Evolutionary conservation across 768 basidiomycete genomes (phyloP), one percentile per base, ranked within the genome.

Genomic region (Dioszegia aurantiaca): DNA sequence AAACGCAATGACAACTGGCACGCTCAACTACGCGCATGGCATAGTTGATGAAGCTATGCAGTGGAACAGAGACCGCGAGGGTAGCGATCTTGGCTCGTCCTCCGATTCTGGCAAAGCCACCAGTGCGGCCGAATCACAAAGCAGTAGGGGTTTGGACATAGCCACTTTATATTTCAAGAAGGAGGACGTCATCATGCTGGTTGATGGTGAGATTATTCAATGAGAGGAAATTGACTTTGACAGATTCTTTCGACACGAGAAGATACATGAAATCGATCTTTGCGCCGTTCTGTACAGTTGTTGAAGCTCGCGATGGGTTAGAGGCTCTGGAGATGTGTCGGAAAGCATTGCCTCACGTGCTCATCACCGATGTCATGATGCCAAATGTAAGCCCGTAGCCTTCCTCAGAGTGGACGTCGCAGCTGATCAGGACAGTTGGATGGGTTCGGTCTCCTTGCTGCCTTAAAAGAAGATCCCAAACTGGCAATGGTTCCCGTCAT

Each of bases 21-120:
- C 27, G 21, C 12, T 45, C 27, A 60, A 58, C 14, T 79, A 78
- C 48, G 78, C 75, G 3, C 59, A 72, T 49, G 77, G 73, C 1
- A 73, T 78, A 39, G 71, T 79, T n/a, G 77, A 78, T 24, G 79
- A 79, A 56, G 78, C 77, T 1, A 68, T 75, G 42, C 73, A 76
- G 31, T 79, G 78, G 77, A 73, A 63, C 23, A 31, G 60, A 27
- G 64, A 73, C 24, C 37, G 61, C n/a, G 56, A 69, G 49, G 52
- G 47, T 17, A 53, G 61, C 23, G 31, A 52, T 23, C 56, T 62
- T 26, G 62, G 61, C 30, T 62, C 64, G 28, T 59, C 59, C 11
- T 62, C 64, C 24, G 65, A 68, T n/a, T 63, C 67, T 0, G 70
- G 63, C 4, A 54, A 61, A 19, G 65, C 46, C 23, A 69, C 43